phyloP scores from a whole-genome alignment of 306 rosid species.

The Myrica gale region DNA sequence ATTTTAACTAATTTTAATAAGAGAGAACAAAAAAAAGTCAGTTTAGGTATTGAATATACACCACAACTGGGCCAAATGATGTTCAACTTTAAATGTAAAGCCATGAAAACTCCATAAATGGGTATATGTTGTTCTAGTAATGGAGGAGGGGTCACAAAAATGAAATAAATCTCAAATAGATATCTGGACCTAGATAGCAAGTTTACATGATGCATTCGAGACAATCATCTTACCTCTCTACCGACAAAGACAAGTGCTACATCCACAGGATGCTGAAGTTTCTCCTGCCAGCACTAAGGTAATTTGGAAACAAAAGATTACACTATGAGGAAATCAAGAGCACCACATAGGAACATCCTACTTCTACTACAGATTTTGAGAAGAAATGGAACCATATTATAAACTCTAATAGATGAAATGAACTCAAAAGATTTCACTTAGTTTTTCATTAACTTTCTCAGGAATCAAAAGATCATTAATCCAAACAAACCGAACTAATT shows the following conservation, averaged over 20 bases:
- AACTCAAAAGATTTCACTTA: too few species aligned
- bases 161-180: not conserved
- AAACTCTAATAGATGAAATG: conserved; percentile 9
- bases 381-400: not conserved
- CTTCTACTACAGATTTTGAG: conserved; percentile 9
- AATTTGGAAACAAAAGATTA: conserved; percentile 16
- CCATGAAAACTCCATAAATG: not conserved
- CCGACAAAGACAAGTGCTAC: conserved; percentile 84
- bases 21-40: not conserved
- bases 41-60: not conserved
- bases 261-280: conserved; percentile 60
- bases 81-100: not conserved
- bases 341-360: not conserved
- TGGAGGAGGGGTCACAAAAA: conserved; percentile 7
- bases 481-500: too few species aligned
- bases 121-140: not conserved
- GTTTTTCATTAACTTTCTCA: too few species aligned
- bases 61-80: not conserved
- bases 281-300: conserved; percentile 58
- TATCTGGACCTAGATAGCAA: conserved; percentile 5
- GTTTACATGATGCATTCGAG: conserved; percentile 12
- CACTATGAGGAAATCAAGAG: not conserved
- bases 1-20: not conserved
- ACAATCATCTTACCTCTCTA: conserved; percentile 55
- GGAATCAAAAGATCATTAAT: too few species aligned